Percentiles rank a stretch among this genome's conserved stretches.
Conservation (phyloP, 306 rosid species). For the Clitoria ternatea region DNA sequence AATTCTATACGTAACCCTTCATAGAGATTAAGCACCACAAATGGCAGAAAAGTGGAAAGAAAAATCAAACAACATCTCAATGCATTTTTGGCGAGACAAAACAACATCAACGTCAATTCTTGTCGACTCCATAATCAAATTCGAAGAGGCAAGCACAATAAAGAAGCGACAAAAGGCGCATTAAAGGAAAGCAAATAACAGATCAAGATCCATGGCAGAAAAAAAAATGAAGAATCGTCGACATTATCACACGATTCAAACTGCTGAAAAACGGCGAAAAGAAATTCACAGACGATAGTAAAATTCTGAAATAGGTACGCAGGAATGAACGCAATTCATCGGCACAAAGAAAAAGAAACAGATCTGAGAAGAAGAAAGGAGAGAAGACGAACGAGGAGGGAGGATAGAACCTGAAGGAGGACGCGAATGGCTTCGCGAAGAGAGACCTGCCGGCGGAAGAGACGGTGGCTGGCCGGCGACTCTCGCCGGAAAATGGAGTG, state of each 20-base stretch:
- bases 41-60: neutral
- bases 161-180: neutral
- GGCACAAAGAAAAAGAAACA: constrained; percentile 16
- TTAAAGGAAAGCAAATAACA: constrained; percentile 21
- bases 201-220: constrained; percentile 46
- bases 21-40: neutral
- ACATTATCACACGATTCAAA: neutral
- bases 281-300: neutral
- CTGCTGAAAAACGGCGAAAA: neutral
- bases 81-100: neutral
- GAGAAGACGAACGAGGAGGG: neutral
- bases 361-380: constrained; percentile 44
- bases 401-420: constrained; percentile 37
- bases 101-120: neutral
- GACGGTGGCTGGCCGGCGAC: constrained; percentile 39
- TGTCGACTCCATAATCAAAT: neutral
- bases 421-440: neutral
- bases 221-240: neutral
- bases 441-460: constrained; percentile 28
- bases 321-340: neutral
- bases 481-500: constrained; percentile 37
- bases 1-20: neutral
- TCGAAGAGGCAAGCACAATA: neutral
- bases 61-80: neutral
- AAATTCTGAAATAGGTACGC: neutral